These are phyloP conservation scores for Blastobotrys apis DNA, from an alignment of 1,139 yeast species.

Conservation along the genomic window DNA sequence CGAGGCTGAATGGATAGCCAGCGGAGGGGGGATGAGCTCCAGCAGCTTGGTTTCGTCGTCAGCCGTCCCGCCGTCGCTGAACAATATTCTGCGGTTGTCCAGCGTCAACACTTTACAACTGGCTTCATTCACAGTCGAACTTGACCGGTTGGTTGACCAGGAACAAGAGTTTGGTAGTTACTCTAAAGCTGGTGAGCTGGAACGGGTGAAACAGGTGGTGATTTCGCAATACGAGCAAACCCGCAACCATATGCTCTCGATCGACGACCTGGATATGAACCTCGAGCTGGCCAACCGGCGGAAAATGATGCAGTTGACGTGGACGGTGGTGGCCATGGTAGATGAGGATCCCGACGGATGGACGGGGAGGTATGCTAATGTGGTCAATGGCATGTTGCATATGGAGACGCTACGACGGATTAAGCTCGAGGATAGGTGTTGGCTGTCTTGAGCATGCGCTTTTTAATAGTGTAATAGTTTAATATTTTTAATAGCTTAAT, in stretches of 20 bases:
- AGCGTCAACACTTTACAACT: slow-evolving; percentile 30
- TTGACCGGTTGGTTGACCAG: slow-evolving; percentile 21
- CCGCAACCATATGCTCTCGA: slow-evolving; percentile 7
- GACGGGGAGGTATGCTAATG: slow-evolving; percentile 15
- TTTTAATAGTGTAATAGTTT: too few relatives aligned
- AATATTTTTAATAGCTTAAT: too few relatives aligned
- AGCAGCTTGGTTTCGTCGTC: too few relatives aligned
- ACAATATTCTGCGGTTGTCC: slow-evolving; percentile 1
- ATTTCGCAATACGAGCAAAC: slow-evolving; percentile 24
- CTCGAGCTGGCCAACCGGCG: slow-evolving; percentile 1
- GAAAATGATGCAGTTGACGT: slow-evolving; percentile 9
- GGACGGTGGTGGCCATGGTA: slow-evolving; percentile 10
- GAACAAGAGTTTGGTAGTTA: slow-evolving; percentile 5
- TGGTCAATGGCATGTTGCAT: slow-evolving; percentile 27
- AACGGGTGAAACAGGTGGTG: slow-evolving; percentile 20
- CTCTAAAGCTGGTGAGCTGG: slow-evolving; percentile 19
- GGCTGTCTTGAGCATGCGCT: too few relatives aligned
- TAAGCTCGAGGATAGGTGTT: slow-evolving; percentile 17
- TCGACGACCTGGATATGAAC: not conserved
- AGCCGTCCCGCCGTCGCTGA: slow-evolving; percentile 5
- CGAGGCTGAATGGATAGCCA: not conserved
- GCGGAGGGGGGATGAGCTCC: not conserved
- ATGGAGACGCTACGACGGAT: slow-evolving; percentile 28
- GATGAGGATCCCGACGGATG: slow-evolving; percentile 2
- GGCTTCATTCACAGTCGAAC: slow-evolving; percentile 30